Evolutionary conservation across 768 basidiomycete genomes (phyloP).

Genomic region (Hypholoma fasciculare): DNA sequence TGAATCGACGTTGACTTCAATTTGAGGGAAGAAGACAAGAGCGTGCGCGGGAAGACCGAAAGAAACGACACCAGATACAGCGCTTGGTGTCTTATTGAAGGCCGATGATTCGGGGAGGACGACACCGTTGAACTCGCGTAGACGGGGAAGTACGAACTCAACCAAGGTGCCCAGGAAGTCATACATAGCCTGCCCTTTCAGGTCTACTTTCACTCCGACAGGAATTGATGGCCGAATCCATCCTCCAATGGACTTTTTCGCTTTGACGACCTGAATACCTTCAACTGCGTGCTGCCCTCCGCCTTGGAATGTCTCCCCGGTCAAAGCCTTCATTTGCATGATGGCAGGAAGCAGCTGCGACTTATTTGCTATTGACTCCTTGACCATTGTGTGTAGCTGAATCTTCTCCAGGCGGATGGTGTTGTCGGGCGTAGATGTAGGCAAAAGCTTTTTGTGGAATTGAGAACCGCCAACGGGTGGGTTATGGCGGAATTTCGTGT

Average conservation of each 20-base stretch:
- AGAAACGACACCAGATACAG: conserved; percentile 84
- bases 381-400: conserved; percentile 83
- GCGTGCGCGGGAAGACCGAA: conserved; percentile 85
- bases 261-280: conserved; percentile 81
- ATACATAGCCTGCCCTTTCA: conserved; percentile 93
- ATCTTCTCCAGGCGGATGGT: conserved; percentile 81
- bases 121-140: conserved; percentile 89
- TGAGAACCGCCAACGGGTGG: conserved; percentile 73
- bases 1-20: conserved; percentile 90
- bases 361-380: conserved; percentile 73
- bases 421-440: conserved; percentile 65
- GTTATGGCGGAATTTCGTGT: conserved; percentile 76
- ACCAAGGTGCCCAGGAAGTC: conserved; percentile 86
- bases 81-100: conserved; percentile 70
- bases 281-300: conserved; percentile 68
- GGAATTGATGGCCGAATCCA: conserved; percentile 88
- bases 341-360: conserved; percentile 78
- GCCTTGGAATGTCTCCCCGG: conserved; percentile 75
- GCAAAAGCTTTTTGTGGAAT: conserved; percentile 65
- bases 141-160: conserved; percentile 93
- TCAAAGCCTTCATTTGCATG: conserved; percentile 84
- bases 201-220: conserved; percentile 85
- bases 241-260: conserved; percentile 66
- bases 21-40: conserved; percentile 91
- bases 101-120: conserved; percentile 72